Conservation (phyloP, 2,329 filamentous ascomycete species). For the Penicillium sumatraense region DNA sequence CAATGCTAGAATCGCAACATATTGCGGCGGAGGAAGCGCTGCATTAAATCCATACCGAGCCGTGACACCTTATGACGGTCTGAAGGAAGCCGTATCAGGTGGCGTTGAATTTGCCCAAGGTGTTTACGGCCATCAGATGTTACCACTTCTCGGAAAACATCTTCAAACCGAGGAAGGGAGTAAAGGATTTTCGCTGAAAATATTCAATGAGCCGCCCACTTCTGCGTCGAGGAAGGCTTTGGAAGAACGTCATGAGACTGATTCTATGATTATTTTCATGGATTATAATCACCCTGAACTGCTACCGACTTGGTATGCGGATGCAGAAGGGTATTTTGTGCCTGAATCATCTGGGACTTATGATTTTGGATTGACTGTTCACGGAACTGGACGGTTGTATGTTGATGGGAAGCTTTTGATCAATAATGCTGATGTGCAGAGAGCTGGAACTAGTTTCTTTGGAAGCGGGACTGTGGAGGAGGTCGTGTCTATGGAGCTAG, state of each 20-base stretch:
- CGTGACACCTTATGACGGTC: slow-evolving; percentile 45
- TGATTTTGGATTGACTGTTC: slow-evolving; percentile 65
- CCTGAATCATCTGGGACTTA: slow-evolving; percentile 63
- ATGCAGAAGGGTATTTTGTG: slow-evolving; percentile 53
- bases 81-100: background rate
- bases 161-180: slow-evolving; percentile 55
- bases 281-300: slow-evolving; percentile 59
- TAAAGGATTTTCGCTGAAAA: slow-evolving; percentile 62
- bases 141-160: slow-evolving; percentile 59
- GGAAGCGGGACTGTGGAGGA: slow-evolving; percentile 66
- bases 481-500: slow-evolving; percentile 58
- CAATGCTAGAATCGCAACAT: slow-evolving; percentile 51
- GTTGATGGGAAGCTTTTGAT: slow-evolving; percentile 65
- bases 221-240: slow-evolving; percentile 52
- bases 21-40: slow-evolving; percentile 67
- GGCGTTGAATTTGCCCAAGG: slow-evolving; percentile 8
- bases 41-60: slow-evolving; percentile 50
- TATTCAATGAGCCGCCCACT: slow-evolving; percentile 62
- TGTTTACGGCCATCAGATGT: slow-evolving; percentile 37
- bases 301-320: slow-evolving; percentile 41
- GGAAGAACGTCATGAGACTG: slow-evolving; percentile 50
- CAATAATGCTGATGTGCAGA: slow-evolving; percentile 67
- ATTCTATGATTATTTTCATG: slow-evolving; percentile 50
- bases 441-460: slow-evolving; percentile 65
- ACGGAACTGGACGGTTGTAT: slow-evolving; percentile 65